Percentiles rank a stretch among this genome's conserved stretches.
Evolutionary conservation across 495 filamentous ascomycete species (phyloP).

Genomic region (Paragyromitra xinjiangensis): DNA sequence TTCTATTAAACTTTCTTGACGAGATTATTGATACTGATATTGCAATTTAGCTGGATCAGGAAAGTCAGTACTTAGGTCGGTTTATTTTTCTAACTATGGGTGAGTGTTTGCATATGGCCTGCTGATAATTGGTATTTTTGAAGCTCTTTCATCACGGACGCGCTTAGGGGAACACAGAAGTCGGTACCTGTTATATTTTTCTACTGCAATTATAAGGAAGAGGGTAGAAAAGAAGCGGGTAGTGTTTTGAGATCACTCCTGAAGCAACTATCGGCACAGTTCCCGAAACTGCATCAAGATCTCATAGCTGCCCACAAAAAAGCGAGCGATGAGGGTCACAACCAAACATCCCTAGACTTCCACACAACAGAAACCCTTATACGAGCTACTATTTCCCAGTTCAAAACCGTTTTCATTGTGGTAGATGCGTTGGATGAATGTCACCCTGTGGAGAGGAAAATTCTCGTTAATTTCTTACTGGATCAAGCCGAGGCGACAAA

Average conservation of each 20-base stretch:
- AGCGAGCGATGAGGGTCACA: background rate
- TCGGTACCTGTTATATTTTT: conserved; percentile 22
- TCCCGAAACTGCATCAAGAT: background rate
- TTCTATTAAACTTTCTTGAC: background rate
- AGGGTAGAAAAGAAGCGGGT: background rate
- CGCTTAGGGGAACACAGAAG: conserved; percentile 1
- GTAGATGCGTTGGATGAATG: conserved; percentile 35
- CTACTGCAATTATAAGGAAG: conserved; percentile 31
- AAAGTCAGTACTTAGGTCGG: conserved; percentile 25
- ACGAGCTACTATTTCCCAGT: background rate
- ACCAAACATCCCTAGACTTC: background rate
- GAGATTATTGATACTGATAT: background rate
- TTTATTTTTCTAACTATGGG: background rate
- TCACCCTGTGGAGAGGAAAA: background rate
- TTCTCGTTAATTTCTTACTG: background rate
- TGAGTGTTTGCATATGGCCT: background rate
- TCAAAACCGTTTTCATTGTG: conserved; percentile 1
- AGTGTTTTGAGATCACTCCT: conserved; percentile 12
- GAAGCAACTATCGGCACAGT: conserved; percentile 8
- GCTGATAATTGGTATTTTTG: background rate
- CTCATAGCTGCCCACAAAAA: conserved; percentile 5
- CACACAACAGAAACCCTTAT: background rate
- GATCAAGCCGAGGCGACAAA: background rate
- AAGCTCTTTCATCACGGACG: conserved; percentile 22
- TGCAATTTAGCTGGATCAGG: conserved; percentile 18